phyloP scores from a whole-genome alignment of 257 asterid genomes.

The Cordia subcordata region DNA sequence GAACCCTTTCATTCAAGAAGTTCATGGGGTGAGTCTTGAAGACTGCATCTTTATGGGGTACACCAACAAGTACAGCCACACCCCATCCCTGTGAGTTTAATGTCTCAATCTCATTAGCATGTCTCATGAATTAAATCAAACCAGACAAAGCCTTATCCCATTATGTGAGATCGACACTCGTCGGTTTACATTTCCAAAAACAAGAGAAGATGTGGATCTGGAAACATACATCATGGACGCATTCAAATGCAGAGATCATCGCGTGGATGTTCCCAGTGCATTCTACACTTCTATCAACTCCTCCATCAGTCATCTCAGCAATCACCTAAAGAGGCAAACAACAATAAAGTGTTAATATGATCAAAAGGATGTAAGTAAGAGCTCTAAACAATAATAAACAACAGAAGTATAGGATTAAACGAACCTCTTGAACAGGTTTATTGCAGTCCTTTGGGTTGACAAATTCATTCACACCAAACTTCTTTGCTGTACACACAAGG shows the following conservation, averaged over 20 bases:
- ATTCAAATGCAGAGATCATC: slow-evolving; percentile 84
- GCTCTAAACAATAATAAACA: neutral
- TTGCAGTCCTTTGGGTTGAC: slow-evolving; percentile 62
- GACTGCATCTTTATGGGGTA: slow-evolving; percentile 54
- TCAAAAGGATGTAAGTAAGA: no score
- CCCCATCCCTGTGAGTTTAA: slow-evolving; percentile 60
- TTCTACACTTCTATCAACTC: slow-evolving; percentile 76
- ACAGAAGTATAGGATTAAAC: neutral
- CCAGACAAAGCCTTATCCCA: no score
- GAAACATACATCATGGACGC: slow-evolving; percentile 61
- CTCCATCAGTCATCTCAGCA: slow-evolving; percentile 68
- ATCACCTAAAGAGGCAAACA: slow-evolving; percentile 33
- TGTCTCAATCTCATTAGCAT: neutral
- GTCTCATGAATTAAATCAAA: no score
- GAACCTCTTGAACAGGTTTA: slow-evolving; percentile 73
- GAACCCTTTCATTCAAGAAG: slow-evolving; percentile 59
- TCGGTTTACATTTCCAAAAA: no score
- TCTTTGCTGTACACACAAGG: slow-evolving; percentile 57
- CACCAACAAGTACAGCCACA: slow-evolving; percentile 75
- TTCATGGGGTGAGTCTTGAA: slow-evolving; percentile 66
- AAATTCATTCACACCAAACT: slow-evolving; percentile 74
- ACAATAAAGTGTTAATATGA: neutral
- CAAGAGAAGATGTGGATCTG: no score
- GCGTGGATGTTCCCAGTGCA: slow-evolving; percentile 70
- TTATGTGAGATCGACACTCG: neutral